phyloP scores from a whole-genome alignment of 106 monocot genomes.

The Cymbidium sinense region DNA sequence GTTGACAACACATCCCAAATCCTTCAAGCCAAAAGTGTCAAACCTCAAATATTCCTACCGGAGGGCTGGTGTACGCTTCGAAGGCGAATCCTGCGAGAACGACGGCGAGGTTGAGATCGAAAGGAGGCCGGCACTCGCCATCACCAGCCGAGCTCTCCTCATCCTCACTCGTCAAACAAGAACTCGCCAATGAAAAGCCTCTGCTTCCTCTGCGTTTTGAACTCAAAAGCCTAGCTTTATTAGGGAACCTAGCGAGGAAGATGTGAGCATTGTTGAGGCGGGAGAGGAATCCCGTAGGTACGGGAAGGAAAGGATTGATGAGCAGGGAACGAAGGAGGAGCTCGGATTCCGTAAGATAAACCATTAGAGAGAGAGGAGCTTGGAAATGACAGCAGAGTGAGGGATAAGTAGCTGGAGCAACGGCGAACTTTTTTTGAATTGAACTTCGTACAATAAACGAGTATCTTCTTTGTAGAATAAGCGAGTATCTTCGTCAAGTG shows the following conservation, averaged over 20 bases:
- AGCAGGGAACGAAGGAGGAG: neutral
- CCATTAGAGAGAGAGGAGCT: neutral
- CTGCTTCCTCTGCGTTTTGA: neutral
- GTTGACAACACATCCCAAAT: neutral
- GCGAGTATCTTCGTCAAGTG: too few species aligned
- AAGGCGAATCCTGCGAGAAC: slow-evolving; percentile 96
- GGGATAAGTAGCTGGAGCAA: too few species aligned
- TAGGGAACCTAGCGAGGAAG: neutral
- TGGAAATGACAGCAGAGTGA: too few species aligned
- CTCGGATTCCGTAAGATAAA: neutral
- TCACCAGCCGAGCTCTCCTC: neutral
- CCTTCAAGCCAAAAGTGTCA: neutral
- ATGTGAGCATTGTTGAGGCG: neutral
- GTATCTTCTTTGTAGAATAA: too few species aligned
- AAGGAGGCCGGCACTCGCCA: slow-evolving; percentile 40
- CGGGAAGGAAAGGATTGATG: neutral
- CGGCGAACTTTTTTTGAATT: too few species aligned
- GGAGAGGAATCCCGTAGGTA: neutral
- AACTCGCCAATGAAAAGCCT: neutral
- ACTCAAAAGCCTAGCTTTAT: neutral
- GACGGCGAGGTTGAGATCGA: slow-evolving; percentile 89
- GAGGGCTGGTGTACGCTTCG: slow-evolving; percentile 82
- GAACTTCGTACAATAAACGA: too few species aligned
- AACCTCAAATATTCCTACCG: slow-evolving; percentile 25
- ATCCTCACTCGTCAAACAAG: slow-evolving; percentile 5